A percentile compares a stretch with the other conserved stretches of the same genome.
phyloP scores from a whole-genome alignment of 2,329 filamentous ascomycete genomes.

The Blastomyces parvus region DNA sequence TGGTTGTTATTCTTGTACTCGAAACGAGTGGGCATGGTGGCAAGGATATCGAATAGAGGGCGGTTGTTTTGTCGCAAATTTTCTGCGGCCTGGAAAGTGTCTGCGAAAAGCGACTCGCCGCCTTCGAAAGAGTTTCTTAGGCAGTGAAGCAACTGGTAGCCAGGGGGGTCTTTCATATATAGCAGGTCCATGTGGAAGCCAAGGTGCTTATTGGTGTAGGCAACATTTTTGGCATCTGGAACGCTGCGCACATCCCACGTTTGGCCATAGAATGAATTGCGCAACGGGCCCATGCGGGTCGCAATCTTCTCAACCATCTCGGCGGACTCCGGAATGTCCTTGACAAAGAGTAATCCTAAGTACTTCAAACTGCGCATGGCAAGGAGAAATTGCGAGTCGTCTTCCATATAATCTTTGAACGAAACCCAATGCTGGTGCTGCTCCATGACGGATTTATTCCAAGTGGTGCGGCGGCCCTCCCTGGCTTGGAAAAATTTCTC shows the following conservation, averaged over 20 bases:
- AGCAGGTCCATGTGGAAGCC: conserved; percentile 90
- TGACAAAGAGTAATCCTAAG: conserved; percentile 68
- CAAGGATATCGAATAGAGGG: conserved; percentile 30
- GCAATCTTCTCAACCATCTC: conserved; percentile 59
- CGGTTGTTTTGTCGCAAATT: conserved; percentile 15
- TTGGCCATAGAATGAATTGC: conserved; percentile 81
- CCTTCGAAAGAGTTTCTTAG: conserved; percentile 69
- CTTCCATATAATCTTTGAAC: conserved; percentile 61
- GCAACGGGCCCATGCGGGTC: conserved; percentile 63
- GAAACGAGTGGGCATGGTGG: conserved; percentile 45
- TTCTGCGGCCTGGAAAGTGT: conserved; percentile 55
- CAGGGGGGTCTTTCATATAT: conserved; percentile 70
- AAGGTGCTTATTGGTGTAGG: conserved; percentile 73
- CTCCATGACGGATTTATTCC: conserved; percentile 36
- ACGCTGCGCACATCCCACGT: conserved; percentile 86
- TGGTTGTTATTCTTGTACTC: conserved; percentile 59
- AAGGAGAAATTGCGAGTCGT: conserved; percentile 48
- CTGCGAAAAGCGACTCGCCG: conserved; percentile 78
- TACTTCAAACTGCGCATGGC: conserved; percentile 54
- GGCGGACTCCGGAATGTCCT: conserved; percentile 59
- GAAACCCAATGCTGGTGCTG: conserved; percentile 46
- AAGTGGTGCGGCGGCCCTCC: conserved; percentile 14
- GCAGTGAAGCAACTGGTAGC: conserved; percentile 82
- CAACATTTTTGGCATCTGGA: conserved; percentile 77
- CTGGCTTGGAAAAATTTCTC: background rate